Evolutionary conservation across 306 rosid genomes (phyloP), one percentile per base, ranked within the genome.

Genomic region (Styphnolobium japonicum): DNA sequence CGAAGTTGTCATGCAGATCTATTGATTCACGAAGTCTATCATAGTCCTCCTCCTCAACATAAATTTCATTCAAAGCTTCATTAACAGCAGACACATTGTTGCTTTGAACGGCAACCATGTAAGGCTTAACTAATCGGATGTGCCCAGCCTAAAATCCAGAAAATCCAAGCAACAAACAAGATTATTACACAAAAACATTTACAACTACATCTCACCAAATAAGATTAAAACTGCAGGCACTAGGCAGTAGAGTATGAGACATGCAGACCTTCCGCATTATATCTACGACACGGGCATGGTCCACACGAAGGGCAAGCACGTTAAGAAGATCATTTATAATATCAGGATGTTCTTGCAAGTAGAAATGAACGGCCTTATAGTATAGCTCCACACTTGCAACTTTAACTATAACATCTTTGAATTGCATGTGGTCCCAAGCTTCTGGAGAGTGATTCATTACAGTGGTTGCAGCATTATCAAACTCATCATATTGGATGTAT

Each of bases 361-460:
- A 93, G 85, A 93, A 93, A 74, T 91, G 96, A 73, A 91, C 96
- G 36, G 96, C 96, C 87, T 90, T 89, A 7, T 93, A 93, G 73
- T 90, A 93, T 10, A 93, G 85, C 85, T 93, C 97, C 69, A 90
- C 94, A 64, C 85, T 89, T 22, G 92, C 94, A 86, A 90, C 97
- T 74, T 93, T 90, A 60, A 89, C 94, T 7, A 90, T 74, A 70
- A 93, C 84, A 68, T 88, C 92, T 80, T 93, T 93, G 80, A 93
- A 93, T 81, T 91, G 97, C 96, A 93, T 89, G 89, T 93, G 96
- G 74, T 93, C 97, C 96, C 97, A 93, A 51, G 94, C 96, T 86
- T 91, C 97, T 2, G 91, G 97, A 78, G 96, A 89, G 70, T 93
- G 97, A 79, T 93, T 93, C 97, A 93, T 93, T 71, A 91, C 85